Conservation (phyloP, 164 flowering plant genomes). For the Vitis cinerea region DNA sequence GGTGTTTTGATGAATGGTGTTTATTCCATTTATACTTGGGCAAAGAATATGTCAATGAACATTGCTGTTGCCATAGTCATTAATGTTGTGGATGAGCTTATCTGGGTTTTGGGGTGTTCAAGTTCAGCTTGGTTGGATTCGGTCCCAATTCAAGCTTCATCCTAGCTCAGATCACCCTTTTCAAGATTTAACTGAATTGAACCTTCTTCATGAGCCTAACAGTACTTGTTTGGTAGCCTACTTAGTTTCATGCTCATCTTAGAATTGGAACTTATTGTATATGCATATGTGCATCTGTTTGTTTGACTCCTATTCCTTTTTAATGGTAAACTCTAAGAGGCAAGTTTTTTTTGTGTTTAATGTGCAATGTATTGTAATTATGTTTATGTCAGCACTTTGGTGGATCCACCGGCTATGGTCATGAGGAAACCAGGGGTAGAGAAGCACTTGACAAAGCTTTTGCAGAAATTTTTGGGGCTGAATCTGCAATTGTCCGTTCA, state of each 20-base stretch:
- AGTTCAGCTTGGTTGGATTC: neutral
- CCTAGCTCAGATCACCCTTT: neutral
- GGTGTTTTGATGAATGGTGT: neutral
- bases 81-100: too few species aligned
- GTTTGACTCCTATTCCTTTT: neutral
- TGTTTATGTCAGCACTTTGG: constrained; percentile 61
- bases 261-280: neutral
- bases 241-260: neutral
- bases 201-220: neutral
- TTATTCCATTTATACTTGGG: neutral
- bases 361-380: neutral
- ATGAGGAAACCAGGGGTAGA: constrained; percentile 93
- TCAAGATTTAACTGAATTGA: neutral
- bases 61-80: too few species aligned
- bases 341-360: neutral
- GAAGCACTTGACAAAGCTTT: constrained; percentile 84
- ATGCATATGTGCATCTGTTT: neutral
- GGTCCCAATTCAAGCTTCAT: neutral
- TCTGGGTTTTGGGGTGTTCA: neutral
- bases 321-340: neutral
- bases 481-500: constrained; percentile 81
- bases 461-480: constrained; percentile 89
- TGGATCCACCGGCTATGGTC: constrained; percentile 93
- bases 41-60: too few species aligned
- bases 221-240: neutral